These are phyloP conservation scores for Drosera spatulata DNA, from an alignment of 179 eudicot genomes.

Conservation along the genomic window DNA sequence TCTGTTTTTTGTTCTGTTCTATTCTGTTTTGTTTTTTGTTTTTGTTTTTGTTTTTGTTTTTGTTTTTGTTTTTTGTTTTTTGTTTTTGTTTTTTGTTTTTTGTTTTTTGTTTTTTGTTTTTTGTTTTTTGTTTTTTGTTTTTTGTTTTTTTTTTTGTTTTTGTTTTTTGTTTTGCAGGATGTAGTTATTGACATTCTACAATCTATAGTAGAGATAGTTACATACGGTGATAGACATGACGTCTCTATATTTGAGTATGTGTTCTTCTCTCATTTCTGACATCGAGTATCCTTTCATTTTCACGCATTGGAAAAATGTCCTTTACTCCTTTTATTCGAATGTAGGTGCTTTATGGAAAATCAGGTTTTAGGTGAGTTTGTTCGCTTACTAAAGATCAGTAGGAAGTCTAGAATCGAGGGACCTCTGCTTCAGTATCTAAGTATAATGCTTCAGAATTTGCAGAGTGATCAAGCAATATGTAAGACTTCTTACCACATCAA, in stretches of 20 bases:
- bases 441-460: constrained; percentile 52
- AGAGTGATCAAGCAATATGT: constrained; percentile 45
- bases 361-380: constrained; percentile 40
- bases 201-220: constrained; percentile 38
- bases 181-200: constrained; percentile 33
- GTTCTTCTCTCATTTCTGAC: background rate
- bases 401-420: constrained; percentile 29
- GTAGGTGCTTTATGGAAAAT: constrained; percentile 42
- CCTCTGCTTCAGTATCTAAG: constrained; percentile 48
- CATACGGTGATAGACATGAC: constrained; percentile 43
- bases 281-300: background rate
- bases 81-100: background rate
- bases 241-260: constrained; percentile 43
- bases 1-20: no score
- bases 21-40: no score
- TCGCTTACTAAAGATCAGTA: constrained; percentile 35
- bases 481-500: constrained; percentile 9
- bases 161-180: constrained; percentile 15
- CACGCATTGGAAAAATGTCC: background rate
- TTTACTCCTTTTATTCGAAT: background rate
- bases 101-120: background rate
- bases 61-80: background rate
- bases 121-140: no score
- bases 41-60: constrained; percentile 3
- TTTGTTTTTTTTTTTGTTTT: background rate